Percentiles rank a stretch among this genome's conserved stretches.
Conservation (phyloP, 441 rosid genomes). For the Adansonia gregorii region DNA sequence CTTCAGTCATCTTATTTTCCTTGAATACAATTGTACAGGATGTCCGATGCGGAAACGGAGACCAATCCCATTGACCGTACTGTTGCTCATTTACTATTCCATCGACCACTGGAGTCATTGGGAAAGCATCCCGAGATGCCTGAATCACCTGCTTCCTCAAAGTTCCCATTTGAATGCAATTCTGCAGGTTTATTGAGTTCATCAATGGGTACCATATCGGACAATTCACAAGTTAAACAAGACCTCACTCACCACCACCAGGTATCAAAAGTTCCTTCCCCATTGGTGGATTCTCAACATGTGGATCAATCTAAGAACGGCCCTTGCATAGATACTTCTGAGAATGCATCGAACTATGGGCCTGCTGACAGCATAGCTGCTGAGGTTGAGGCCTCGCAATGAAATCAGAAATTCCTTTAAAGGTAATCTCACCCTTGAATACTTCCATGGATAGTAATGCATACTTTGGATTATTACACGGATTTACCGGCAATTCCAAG, state of each 20-base stretch:
- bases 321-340: conserved; percentile 44
- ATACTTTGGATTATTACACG: conserved; percentile 17
- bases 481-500: conserved; percentile 48
- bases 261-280: conserved; percentile 41
- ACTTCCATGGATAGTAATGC: conserved; percentile 32
- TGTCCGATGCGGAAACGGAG: conserved; percentile 52
- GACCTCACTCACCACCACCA: conserved; percentile 40
- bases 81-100: conserved; percentile 90
- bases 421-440: conserved; percentile 56
- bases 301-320: conserved; percentile 24
- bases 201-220: conserved; percentile 39
- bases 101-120: conserved; percentile 61
- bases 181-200: conserved; percentile 32
- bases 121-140: conserved; percentile 61
- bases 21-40: conserved; percentile 18
- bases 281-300: conserved; percentile 27
- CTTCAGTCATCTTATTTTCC: neutral
- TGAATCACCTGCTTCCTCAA: conserved; percentile 60
- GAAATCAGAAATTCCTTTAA: conserved; percentile 35
- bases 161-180: conserved; percentile 50
- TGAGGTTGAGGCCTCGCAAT: conserved; percentile 46
- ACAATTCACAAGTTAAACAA: conserved; percentile 42
- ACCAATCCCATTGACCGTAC: conserved; percentile 91
- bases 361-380: conserved; percentile 44
- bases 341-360: conserved; percentile 52